Conservation (phyloP, 495 filamentous ascomycete genomes). For the Annulohypoxylon stygium region DNA sequence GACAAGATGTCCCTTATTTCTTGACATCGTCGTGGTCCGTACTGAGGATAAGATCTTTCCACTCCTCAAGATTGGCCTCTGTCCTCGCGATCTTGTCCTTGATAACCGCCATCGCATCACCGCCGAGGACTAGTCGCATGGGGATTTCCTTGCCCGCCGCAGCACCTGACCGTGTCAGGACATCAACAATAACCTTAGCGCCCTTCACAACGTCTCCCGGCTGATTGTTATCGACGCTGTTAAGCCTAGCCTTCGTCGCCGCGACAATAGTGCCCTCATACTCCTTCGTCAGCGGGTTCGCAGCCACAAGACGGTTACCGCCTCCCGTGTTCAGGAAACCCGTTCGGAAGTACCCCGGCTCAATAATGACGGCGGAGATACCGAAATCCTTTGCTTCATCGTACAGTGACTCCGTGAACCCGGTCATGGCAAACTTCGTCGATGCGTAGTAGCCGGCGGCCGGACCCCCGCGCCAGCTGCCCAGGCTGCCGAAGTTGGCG, state of each 20-base stretch:
- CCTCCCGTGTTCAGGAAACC: conserved; percentile 46
- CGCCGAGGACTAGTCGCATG: conserved; percentile 52
- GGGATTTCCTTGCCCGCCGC: conserved; percentile 53
- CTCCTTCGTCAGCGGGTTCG: conserved; percentile 37
- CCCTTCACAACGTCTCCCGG: conserved; percentile 61
- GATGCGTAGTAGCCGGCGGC: conserved; percentile 58
- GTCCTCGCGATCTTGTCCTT: conserved; percentile 51
- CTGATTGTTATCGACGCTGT: conserved; percentile 52
- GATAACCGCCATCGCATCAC: conserved; percentile 50
- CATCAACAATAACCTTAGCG: conserved; percentile 60
- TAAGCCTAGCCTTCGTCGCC: conserved; percentile 38
- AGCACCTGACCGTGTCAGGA: conserved; percentile 57
- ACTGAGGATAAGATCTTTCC: conserved; percentile 52
- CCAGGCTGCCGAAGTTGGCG: conserved; percentile 62
- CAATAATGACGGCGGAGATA: conserved; percentile 60
- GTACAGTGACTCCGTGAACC: conserved; percentile 57
- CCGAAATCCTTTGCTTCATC: conserved; percentile 60
- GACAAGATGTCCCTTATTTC: not conserved
- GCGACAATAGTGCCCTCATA: conserved; percentile 49
- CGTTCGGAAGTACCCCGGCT: conserved; percentile 64
- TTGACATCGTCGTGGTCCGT: conserved; percentile 40
- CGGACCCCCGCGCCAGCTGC: conserved; percentile 51
- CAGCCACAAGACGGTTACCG: conserved; percentile 44
- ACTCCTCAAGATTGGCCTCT: conserved; percentile 52
- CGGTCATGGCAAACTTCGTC: conserved; percentile 61